Conservation (phyloP, 2,329 filamentous ascomycete genomes). For the Tolypocladium sp. region DNA sequence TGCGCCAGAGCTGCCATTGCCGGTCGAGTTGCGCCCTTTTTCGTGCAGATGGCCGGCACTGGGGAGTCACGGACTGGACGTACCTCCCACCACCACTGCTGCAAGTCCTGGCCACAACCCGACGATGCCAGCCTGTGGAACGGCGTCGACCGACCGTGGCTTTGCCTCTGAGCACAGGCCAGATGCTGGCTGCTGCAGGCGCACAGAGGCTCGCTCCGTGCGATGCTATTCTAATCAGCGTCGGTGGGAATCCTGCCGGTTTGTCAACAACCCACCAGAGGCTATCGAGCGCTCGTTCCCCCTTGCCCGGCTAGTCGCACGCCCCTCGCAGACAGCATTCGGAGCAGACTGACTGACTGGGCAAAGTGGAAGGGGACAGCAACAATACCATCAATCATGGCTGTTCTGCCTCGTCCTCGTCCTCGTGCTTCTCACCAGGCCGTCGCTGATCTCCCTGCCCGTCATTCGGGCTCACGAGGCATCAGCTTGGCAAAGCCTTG, state of each 20-base stretch:
- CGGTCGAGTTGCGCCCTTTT: neutral
- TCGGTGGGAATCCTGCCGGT: neutral
- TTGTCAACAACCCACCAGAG: neutral
- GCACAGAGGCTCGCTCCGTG: neutral
- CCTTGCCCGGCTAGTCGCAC: neutral
- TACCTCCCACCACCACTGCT: neutral
- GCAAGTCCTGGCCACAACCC: neutral
- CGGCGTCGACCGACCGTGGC: neutral
- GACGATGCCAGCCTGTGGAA: neutral
- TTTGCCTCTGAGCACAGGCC: neutral
- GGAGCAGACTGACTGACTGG: slow-evolving; percentile 15
- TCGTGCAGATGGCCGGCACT: neutral
- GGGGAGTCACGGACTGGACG: neutral
- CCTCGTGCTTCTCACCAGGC: too few relatives aligned
- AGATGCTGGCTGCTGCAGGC: neutral
- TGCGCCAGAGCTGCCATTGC: neutral
- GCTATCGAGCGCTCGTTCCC: neutral
- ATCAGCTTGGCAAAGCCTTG: neutral
- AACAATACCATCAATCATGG: neutral
- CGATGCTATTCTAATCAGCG: neutral
- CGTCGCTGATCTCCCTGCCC: neutral
- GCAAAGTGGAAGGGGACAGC: neutral
- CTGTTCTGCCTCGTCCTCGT: neutral
- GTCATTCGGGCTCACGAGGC: neutral
- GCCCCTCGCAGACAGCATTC: slow-evolving; percentile 5